Conservation (phyloP, 2,329 filamentous ascomycete species). For the Alternaria postmessia region DNA sequence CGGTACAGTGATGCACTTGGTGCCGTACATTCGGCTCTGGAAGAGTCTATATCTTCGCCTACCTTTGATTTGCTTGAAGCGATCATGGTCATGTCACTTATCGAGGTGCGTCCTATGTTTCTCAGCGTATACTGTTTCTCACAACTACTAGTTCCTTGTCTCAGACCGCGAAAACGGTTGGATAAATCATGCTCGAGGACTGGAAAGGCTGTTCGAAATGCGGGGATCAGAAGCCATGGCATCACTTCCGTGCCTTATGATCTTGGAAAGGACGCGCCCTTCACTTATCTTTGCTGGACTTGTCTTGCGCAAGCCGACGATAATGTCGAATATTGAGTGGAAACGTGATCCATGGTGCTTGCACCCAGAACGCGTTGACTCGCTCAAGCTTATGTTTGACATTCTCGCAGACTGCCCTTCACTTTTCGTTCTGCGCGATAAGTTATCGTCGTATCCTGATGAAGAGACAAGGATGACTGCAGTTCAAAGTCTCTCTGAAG, state of each 20-base stretch:
- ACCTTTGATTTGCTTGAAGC: conserved; percentile 2
- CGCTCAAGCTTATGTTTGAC: conserved; percentile 4
- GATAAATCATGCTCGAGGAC: conserved; percentile 7
- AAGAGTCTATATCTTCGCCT: background rate
- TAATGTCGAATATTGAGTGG: background rate
- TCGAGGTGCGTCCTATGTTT: background rate
- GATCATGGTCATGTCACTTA: conserved; percentile 1
- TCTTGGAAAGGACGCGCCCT: conserved; percentile 2
- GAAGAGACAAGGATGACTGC: background rate
- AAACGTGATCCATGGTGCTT: conserved; percentile 3
- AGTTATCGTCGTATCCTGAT: background rate
- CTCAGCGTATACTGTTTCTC: background rate
- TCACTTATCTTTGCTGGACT: conserved; percentile 6
- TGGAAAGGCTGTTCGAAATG: conserved; percentile 4
- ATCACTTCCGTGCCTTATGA: conserved; percentile 3
- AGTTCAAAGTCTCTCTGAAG: background rate
- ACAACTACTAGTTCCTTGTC: conserved; percentile 1
- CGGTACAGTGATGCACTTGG: conserved; percentile 5
- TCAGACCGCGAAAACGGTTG: conserved; percentile 5
- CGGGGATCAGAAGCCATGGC: conserved; percentile 3
- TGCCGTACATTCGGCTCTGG: background rate
- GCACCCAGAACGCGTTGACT: conserved; percentile 3
- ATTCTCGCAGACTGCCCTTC: conserved; percentile 3
- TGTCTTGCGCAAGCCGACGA: conserved; percentile 6
- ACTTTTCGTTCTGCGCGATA: conserved; percentile 3